Conservation (phyloP, 164 flowering plant genomes). For the Vitis rupestris region DNA sequence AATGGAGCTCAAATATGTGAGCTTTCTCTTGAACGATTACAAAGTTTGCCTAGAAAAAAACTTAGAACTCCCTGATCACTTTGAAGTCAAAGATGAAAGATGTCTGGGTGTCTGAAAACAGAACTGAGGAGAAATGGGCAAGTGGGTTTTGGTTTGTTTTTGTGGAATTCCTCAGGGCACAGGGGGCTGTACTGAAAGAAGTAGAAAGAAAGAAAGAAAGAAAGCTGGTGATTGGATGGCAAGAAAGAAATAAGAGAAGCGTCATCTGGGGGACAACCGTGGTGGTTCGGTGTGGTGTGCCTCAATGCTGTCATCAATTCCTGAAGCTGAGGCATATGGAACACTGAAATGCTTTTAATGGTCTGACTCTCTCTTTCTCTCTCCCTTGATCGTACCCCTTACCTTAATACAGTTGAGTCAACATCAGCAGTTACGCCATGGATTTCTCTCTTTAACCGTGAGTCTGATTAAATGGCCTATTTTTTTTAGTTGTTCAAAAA, state of each 20-base stretch:
- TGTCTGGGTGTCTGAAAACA: no score
- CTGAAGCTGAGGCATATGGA: slow-evolving; percentile 29
- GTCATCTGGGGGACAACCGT: slow-evolving; percentile 4
- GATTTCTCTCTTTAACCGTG: slow-evolving; percentile 11
- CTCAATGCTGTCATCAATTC: slow-evolving; percentile 29
- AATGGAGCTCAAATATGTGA: no score
- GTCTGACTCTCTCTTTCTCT: slow-evolving; percentile 16
- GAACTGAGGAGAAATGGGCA: no score
- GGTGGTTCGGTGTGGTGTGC: neutral
- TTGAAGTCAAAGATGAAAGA: no score
- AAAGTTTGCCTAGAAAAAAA: no score
- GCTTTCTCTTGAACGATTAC: no score
- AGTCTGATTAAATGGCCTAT: neutral
- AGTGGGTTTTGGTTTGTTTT: no score
- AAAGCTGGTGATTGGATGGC: neutral
- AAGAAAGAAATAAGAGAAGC: slow-evolving; percentile 1
- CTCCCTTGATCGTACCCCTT: slow-evolving; percentile 5
- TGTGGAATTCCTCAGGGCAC: no score
- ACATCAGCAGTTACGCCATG: slow-evolving; percentile 24
- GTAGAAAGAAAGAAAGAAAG: no score
- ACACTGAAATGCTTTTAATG: slow-evolving; percentile 25
- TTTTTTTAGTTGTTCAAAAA: neutral
- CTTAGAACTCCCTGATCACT: no score
- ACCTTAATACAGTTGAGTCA: slow-evolving; percentile 22
- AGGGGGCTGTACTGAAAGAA: no score